Evolutionary conservation across 768 basidiomycete species (phyloP).

Genomic region (Agaricus bisporus): DNA sequence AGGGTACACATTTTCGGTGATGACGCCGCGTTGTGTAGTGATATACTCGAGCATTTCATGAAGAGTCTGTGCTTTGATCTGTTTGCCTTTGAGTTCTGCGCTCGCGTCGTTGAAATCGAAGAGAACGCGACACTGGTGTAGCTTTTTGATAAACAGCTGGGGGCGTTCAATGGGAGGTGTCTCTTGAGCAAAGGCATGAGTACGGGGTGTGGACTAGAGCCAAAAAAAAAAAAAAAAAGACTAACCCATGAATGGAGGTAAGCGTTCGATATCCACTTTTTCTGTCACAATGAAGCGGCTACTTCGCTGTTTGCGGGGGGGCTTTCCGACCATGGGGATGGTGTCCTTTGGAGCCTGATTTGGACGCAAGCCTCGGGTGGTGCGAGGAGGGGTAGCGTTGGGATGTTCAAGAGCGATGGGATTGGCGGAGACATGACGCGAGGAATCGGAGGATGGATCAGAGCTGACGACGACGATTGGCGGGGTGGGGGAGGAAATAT

Average conservation of each 20-base stretch:
- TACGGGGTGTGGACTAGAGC: not conserved
- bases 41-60: slow-evolving; percentile 99
- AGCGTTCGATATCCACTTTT: slow-evolving; percentile 91
- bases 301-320: slow-evolving; percentile 95
- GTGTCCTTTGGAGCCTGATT: slow-evolving; percentile 89
- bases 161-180: slow-evolving; percentile 84
- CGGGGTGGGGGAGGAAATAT: slow-evolving; percentile 51
- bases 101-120: slow-evolving; percentile 99
- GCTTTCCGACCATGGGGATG: slow-evolving; percentile 93
- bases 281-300: slow-evolving; percentile 95
- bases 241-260: slow-evolving; percentile 86
- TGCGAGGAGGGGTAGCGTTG: slow-evolving; percentile 56
- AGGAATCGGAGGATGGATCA: slow-evolving; percentile 49
- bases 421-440: slow-evolving; percentile 34
- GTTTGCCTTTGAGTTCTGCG: slow-evolving; percentile 93
- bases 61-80: slow-evolving; percentile 95
- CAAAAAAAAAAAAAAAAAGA: slow-evolving; percentile 16
- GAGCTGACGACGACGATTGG: slow-evolving; percentile 86
- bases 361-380: slow-evolving; percentile 65
- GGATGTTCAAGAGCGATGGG: slow-evolving; percentile 41
- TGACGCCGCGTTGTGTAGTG: slow-evolving; percentile 91
- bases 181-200: slow-evolving; percentile 45
- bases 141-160: slow-evolving; percentile 88
- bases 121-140: slow-evolving; percentile 92
- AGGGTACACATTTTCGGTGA: slow-evolving; percentile 96